A percentile compares a stretch with the other conserved stretches of the same genome.
Evolutionary conservation across 2,329 filamentous ascomycete species (phyloP).

Genomic region (Escovopsis sp.): DNA sequence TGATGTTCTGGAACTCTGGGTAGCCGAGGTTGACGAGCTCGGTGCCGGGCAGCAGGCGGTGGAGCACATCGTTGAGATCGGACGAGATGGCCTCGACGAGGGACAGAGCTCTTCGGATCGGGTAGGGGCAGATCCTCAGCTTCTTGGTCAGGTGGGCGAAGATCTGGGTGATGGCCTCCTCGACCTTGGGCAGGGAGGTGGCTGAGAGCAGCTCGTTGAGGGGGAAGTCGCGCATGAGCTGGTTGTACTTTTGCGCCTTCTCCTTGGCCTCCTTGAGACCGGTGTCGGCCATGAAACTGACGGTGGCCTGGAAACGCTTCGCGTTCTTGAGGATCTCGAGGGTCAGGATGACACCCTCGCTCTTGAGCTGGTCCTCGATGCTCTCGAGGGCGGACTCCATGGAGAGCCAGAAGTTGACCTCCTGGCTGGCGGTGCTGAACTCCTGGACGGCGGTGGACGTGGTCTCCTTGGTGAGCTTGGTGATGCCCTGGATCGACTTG

Average conservation of each 20-base stretch:
- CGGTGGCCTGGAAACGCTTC: slow-evolving; percentile 93
- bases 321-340: slow-evolving; percentile 92
- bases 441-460: slow-evolving; percentile 40
- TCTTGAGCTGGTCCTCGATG: slow-evolving; percentile 76
- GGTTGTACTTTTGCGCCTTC: slow-evolving; percentile 95
- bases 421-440: slow-evolving; percentile 68
- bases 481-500: slow-evolving; percentile 93
- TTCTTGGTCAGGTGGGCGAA: slow-evolving; percentile 97
- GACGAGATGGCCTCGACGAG: slow-evolving; percentile 95
- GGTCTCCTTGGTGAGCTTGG: slow-evolving; percentile 81
- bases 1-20: slow-evolving; percentile 72
- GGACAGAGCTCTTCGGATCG: slow-evolving; percentile 76
- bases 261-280: slow-evolving; percentile 93
- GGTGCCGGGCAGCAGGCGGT: slow-evolving; percentile 70
- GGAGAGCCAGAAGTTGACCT: slow-evolving; percentile 98
- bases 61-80: slow-evolving; percentile 76
- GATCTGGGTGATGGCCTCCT: slow-evolving; percentile 78
- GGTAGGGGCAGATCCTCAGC: slow-evolving; percentile 88
- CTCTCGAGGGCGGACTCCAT: slow-evolving; percentile 90
- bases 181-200: slow-evolving; percentile 73
- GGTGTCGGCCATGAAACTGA: slow-evolving; percentile 93
- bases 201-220: slow-evolving; percentile 89
- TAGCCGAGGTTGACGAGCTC: slow-evolving; percentile 88
- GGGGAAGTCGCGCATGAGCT: slow-evolving; percentile 95
- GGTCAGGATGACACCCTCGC: slow-evolving; percentile 79